A percentile compares a stretch with the other conserved stretches of the same genome.
Conservation (phyloP, 208 protist species). For the Leishmania martiniquensis region DNA sequence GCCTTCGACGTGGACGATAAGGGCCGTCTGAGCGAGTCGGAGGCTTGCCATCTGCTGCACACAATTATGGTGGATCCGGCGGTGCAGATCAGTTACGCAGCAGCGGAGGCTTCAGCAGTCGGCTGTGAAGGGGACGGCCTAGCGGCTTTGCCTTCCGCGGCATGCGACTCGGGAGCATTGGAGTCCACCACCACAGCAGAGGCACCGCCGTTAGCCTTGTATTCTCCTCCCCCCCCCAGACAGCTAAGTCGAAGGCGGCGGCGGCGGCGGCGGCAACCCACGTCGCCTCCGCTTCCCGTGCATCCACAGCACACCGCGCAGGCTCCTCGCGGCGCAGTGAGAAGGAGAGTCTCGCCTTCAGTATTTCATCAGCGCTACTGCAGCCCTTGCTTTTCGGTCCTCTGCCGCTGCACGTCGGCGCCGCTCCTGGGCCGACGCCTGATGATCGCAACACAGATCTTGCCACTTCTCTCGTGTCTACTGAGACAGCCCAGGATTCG, state of each 20-base stretch:
- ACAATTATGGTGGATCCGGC: slow-evolving; percentile 74
- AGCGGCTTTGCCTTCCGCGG: neutral
- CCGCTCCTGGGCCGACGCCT: slow-evolving; percentile 34
- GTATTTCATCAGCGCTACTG: slow-evolving; percentile 29
- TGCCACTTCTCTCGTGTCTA: neutral
- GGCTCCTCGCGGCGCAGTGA: slow-evolving; percentile 10
- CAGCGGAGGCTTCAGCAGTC: neutral
- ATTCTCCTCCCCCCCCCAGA: neutral
- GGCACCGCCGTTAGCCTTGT: neutral
- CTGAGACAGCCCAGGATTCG: neutral
- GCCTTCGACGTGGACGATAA: slow-evolving; percentile 66
- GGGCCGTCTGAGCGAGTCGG: slow-evolving; percentile 39
- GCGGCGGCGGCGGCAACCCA: neutral
- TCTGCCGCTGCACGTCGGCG: slow-evolving; percentile 27
- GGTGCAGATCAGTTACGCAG: slow-evolving; percentile 42
- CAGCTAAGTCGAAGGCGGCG: neutral
- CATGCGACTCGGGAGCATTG: neutral
- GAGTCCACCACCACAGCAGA: neutral
- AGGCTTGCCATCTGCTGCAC: slow-evolving; percentile 61
- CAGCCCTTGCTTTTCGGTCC: slow-evolving; percentile 29
- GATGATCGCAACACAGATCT: neutral
- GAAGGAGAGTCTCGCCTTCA: slow-evolving; percentile 18
- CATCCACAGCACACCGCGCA: slow-evolving; percentile 2
- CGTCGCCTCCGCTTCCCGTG: neutral
- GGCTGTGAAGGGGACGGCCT: neutral